Evolutionary conservation across 2,329 filamentous ascomycete genomes (phyloP).

Genomic region (Fusarium tanahbumbuense): DNA sequence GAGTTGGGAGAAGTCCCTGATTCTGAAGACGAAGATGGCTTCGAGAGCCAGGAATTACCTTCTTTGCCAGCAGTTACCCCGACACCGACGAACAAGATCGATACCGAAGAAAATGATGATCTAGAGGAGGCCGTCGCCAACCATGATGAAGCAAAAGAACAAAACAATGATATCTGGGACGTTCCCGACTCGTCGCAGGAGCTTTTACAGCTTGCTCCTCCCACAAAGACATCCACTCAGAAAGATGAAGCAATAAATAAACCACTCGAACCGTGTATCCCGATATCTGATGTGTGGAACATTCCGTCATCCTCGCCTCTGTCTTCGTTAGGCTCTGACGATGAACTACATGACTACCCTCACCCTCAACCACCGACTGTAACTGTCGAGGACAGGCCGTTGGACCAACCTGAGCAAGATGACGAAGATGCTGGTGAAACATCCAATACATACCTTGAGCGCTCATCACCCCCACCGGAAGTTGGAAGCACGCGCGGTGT

Average conservation of each 20-base stretch:
- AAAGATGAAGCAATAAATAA: conserved; percentile 9
- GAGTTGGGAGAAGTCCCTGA: conserved; percentile 63
- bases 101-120: background rate
- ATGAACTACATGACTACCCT: conserved; percentile 42
- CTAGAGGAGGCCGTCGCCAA: background rate
- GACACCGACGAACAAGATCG: conserved; percentile 5
- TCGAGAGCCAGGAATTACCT: conserved; percentile 52
- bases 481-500: conserved; percentile 17
- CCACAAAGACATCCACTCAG: conserved; percentile 10
- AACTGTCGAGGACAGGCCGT: background rate
- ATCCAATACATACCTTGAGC: conserved; percentile 53
- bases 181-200: conserved; percentile 53
- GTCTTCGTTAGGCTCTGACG: conserved; percentile 50
- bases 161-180: conserved; percentile 51
- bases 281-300: conserved; percentile 4
- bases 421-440: conserved; percentile 49
- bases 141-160: conserved; percentile 12
- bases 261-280: background rate
- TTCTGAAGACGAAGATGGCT: conserved; percentile 61
- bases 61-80: conserved; percentile 4
- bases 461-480: conserved; percentile 49
- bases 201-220: background rate
- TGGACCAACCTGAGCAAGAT: conserved; percentile 11
- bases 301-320: conserved; percentile 50
- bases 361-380: conserved; percentile 6